Evolutionary conservation across 2,329 filamentous ascomycete genomes (phyloP).

Genomic region (Sclerotinia nivalis): DNA sequence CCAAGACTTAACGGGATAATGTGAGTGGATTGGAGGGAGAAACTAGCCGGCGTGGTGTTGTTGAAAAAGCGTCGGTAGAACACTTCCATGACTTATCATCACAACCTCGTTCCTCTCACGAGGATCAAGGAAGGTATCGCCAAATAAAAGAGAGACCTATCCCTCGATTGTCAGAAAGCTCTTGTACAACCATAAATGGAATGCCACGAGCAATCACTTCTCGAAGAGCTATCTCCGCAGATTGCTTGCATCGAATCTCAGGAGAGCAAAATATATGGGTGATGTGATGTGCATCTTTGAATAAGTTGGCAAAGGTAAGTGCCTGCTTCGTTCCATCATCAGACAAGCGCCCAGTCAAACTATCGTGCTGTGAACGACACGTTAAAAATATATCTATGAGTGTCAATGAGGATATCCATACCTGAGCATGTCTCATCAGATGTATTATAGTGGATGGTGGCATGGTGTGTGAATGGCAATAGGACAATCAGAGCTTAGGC

Average conservation of each 20-base stretch:
- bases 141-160: background rate
- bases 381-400: background rate
- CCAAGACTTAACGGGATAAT: no score
- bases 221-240: background rate
- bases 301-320: background rate
- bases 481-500: no score
- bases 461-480: background rate
- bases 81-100: background rate
- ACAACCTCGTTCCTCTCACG: constrained; percentile 7
- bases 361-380: background rate
- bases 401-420: background rate
- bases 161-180: background rate
- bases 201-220: background rate
- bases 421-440: background rate
- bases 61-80: background rate
- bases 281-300: background rate
- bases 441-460: background rate
- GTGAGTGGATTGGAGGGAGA: background rate
- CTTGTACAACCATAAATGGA: background rate
- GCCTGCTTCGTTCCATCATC: background rate
- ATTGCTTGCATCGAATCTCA: background rate
- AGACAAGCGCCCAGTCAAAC: background rate
- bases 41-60: background rate
- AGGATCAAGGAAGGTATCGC: background rate
- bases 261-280: constrained; percentile 7